phyloP scores from a whole-genome alignment of 2,329 filamentous ascomycete genomes.

The Exserohilum rostratum region DNA sequence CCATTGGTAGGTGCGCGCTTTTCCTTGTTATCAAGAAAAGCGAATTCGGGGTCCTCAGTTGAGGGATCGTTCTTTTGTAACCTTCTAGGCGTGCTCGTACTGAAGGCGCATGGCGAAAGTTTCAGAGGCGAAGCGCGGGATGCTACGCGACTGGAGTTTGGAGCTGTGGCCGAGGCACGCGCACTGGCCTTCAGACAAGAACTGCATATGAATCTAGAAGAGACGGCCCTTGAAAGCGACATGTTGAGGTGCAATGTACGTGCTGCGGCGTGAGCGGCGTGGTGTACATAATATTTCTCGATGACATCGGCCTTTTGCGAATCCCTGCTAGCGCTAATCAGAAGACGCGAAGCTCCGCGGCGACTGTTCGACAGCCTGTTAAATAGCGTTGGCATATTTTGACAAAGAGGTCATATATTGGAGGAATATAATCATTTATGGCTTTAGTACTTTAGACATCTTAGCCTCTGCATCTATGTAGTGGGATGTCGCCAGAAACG shows the following conservation, averaged over 20 bases:
- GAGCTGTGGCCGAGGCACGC: slow-evolving; percentile 1
- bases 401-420: no score
- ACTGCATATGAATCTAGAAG: slow-evolving; percentile 33
- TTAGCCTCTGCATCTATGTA: no score
- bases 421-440: no score
- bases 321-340: background rate
- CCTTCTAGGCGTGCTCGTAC: slow-evolving; percentile 20
- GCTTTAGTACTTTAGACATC: no score
- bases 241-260: slow-evolving; percentile 19
- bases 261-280: background rate
- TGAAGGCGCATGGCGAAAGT: slow-evolving; percentile 27
- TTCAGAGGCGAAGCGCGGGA: slow-evolving; percentile 11
- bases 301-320: slow-evolving; percentile 14
- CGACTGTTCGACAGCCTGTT: background rate
- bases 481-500: no score
- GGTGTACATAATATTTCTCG: background rate
- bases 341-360: background rate
- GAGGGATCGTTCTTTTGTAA: slow-evolving; percentile 22
- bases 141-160: slow-evolving; percentile 8
- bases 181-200: slow-evolving; percentile 25
- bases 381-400: no score
- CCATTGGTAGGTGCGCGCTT: background rate
- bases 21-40: slow-evolving; percentile 11
- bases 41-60: slow-evolving; percentile 20
- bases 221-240: slow-evolving; percentile 28